Percentiles rank a stretch among this genome's conserved stretches.
phyloP scores from a whole-genome alignment of 257 asterid species.

The Gentiana macrophylla region DNA sequence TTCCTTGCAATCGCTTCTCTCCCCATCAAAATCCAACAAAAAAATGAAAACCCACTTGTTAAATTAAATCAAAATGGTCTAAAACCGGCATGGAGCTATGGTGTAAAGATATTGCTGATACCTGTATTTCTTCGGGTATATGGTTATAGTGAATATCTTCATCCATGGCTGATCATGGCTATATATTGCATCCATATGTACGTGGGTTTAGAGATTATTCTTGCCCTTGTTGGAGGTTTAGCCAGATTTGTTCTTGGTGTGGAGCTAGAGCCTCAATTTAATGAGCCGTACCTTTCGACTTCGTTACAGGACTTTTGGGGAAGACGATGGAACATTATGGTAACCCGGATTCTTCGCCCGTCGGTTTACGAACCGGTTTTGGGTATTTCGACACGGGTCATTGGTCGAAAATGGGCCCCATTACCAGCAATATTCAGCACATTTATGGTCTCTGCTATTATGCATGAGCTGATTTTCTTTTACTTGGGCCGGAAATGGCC shows the following conservation, averaged over 20 bases:
- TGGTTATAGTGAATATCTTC: neutral
- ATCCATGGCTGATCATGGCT: neutral
- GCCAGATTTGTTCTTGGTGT: constrained; percentile 4
- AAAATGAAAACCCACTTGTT: neutral
- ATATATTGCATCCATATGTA: constrained; percentile 1
- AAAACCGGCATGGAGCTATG: constrained; percentile 1
- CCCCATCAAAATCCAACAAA: constrained; percentile 6
- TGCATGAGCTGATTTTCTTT: constrained; percentile 32
- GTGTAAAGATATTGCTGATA: constrained; percentile 1
- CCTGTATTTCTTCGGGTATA: constrained; percentile 7
- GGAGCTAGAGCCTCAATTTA: constrained; percentile 40
- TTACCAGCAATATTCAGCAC: constrained; percentile 14
- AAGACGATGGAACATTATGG: constrained; percentile 30
- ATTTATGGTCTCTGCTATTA: constrained; percentile 24
- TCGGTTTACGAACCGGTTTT: constrained; percentile 19
- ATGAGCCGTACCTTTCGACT: constrained; percentile 50
- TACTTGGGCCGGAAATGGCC: constrained; percentile 29
- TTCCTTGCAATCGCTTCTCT: constrained; percentile 8
- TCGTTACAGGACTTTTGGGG: constrained; percentile 54
- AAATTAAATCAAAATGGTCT: neutral
- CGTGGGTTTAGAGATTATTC: constrained; percentile 6
- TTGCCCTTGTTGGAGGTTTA: constrained; percentile 7
- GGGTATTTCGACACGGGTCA: neutral
- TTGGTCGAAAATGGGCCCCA: constrained; percentile 30
- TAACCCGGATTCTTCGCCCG: constrained; percentile 27